These are phyloP conservation scores for Stephanodiscus triporus DNA, from an alignment of 108 stramenopile genomes.

Conservation along the genomic window DNA sequence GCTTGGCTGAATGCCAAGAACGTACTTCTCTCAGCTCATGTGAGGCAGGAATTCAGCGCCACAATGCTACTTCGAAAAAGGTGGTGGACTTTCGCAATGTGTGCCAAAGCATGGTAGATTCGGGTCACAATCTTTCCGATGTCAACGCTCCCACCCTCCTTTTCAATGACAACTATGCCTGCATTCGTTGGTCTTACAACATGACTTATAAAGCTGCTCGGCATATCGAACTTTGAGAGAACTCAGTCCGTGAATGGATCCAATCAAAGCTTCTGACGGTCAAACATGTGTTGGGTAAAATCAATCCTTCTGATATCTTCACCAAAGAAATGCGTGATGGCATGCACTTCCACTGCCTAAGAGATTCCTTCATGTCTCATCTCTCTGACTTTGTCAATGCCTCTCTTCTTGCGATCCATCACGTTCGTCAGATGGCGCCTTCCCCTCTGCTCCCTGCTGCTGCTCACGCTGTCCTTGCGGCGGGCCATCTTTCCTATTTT, in stretches of 20 bases:
- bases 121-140: not conserved
- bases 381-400: no score
- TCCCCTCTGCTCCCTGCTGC: no score
- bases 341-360: not conserved
- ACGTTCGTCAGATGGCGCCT: no score
- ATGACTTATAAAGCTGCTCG: constrained; percentile 13
- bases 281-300: constrained; percentile 11
- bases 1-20: constrained; percentile 10
- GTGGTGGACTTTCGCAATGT: not conserved
- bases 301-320: constrained; percentile 11
- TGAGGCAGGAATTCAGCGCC: constrained; percentile 19
- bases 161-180: constrained; percentile 29
- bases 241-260: constrained; percentile 5
- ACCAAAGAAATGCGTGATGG: constrained; percentile 7
- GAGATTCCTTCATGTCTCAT: not conserved
- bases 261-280: not conserved
- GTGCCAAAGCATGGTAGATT: not conserved
- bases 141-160: not conserved
- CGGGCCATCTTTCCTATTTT: no score
- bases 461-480: no score
- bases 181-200: constrained; percentile 6
- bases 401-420: no score
- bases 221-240: constrained; percentile 18
- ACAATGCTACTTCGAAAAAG: constrained; percentile 22
- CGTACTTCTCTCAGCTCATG: constrained; percentile 10